Evolutionary conservation across 495 filamentous ascomycete species (phyloP).

Genomic region (Tuber magnatum): DNA sequence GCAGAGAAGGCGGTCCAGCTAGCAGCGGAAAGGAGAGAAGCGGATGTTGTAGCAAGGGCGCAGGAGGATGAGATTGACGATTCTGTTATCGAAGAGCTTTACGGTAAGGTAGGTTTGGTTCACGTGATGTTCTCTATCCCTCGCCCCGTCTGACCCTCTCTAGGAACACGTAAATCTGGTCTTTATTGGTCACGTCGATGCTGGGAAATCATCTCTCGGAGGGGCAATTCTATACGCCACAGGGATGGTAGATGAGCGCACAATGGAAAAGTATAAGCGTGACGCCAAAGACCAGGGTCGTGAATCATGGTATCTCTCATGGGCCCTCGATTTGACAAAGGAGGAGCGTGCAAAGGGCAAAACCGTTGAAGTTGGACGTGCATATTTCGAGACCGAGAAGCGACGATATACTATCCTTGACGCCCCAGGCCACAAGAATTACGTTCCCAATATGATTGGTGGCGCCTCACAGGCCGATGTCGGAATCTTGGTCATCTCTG

Average conservation of each 20-base stretch:
- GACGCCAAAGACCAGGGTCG: slow-evolving; percentile 93
- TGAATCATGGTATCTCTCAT: slow-evolving; percentile 98
- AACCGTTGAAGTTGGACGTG: slow-evolving; percentile 94
- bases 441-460: slow-evolving; percentile 92
- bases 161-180: slow-evolving; percentile 93
- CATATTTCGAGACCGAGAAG: slow-evolving; percentile 91
- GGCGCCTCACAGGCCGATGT: slow-evolving; percentile 95
- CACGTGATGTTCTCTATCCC: neutral
- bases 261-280: slow-evolving; percentile 93
- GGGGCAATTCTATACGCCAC: slow-evolving; percentile 85
- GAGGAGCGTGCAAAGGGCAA: slow-evolving; percentile 96
- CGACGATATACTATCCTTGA: slow-evolving; percentile 88
- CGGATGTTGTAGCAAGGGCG: slow-evolving; percentile 76
- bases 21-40: slow-evolving; percentile 55
- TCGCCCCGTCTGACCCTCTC: slow-evolving; percentile 8
- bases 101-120: slow-evolving; percentile 58
- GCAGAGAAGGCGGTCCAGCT: slow-evolving; percentile 49
- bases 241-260: slow-evolving; percentile 98
- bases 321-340: slow-evolving; percentile 92
- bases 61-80: slow-evolving; percentile 88
- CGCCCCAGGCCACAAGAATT: slow-evolving; percentile 93
- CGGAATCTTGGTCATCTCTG: slow-evolving; percentile 90
- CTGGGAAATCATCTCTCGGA: slow-evolving; percentile 92
- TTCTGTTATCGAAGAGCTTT: slow-evolving; percentile 84
- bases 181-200: slow-evolving; percentile 97